Conservation (phyloP, 345 rosid species). For the Xanthoceras sorbifolium region DNA sequence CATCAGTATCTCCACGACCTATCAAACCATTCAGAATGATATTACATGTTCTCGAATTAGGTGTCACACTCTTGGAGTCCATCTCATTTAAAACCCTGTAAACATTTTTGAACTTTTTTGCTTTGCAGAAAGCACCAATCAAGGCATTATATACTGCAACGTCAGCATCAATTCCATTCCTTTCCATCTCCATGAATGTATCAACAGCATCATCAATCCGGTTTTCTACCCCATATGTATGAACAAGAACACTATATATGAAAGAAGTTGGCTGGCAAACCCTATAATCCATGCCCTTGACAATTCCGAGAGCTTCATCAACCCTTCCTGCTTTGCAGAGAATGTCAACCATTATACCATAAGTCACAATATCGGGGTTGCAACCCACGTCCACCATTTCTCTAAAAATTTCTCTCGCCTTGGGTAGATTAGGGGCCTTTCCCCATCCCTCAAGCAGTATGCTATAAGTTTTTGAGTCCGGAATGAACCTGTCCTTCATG, state of each 20-base stretch:
- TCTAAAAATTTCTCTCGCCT: slow-evolving; percentile 72
- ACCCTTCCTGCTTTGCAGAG: slow-evolving; percentile 91
- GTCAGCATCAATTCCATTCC: slow-evolving; percentile 65
- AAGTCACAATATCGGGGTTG: slow-evolving; percentile 81
- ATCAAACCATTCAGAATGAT: slow-evolving; percentile 64
- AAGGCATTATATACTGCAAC: slow-evolving; percentile 76
- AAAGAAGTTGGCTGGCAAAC: slow-evolving; percentile 66
- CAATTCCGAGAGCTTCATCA: slow-evolving; percentile 75
- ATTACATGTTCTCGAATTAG: slow-evolving; percentile 80
- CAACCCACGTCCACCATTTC: slow-evolving; percentile 75
- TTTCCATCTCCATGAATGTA: slow-evolving; percentile 83
- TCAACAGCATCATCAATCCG: slow-evolving; percentile 79
- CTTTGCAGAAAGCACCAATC: slow-evolving; percentile 80
- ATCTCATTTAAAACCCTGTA: slow-evolving; percentile 75
- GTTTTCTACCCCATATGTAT: slow-evolving; percentile 74
- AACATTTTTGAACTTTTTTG: slow-evolving; percentile 60
- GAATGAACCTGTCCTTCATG: slow-evolving; percentile 55
- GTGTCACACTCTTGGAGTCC: slow-evolving; percentile 55
- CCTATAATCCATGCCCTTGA: slow-evolving; percentile 60
- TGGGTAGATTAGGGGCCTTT: slow-evolving; percentile 77
- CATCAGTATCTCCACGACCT: slow-evolving; percentile 60
- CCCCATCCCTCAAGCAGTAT: slow-evolving; percentile 95
- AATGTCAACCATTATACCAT: slow-evolving; percentile 81
- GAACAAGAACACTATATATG: slow-evolving; percentile 81
- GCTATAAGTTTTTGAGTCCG: slow-evolving; percentile 76